These are phyloP conservation scores for Pyrenochaeta sp. DNA, from an alignment of 2,329 filamentous ascomycete genomes.

Conservation along the genomic window DNA sequence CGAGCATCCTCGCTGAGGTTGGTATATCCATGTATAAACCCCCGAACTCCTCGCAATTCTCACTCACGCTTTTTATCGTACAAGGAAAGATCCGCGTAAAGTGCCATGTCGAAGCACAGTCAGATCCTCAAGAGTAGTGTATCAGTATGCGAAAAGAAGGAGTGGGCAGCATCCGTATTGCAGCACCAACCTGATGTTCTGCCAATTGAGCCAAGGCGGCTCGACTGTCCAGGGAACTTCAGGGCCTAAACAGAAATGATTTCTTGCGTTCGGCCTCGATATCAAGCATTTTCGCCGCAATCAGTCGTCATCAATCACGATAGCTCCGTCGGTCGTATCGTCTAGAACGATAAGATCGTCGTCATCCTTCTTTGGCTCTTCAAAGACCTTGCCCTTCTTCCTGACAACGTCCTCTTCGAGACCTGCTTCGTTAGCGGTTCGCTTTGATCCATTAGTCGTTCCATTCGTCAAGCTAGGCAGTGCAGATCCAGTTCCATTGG, in stretches of 20 bases:
- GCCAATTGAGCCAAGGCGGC: neutral
- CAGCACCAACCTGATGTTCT: neutral
- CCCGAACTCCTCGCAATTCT: too few relatives aligned
- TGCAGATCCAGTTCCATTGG: constrained; percentile 17
- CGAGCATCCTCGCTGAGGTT: neutral
- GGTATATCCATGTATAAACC: too few relatives aligned
- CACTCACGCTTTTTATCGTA: too few relatives aligned
- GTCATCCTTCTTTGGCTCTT: constrained; percentile 24
- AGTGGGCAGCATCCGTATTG: too few relatives aligned
- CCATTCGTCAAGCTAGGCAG: constrained; percentile 40
- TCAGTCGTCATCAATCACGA: constrained; percentile 47
- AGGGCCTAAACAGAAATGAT: too few relatives aligned
- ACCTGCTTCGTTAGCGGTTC: constrained; percentile 52
- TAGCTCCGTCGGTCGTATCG: constrained; percentile 44
- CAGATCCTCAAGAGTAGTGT: too few relatives aligned
- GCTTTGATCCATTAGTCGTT: constrained; percentile 46
- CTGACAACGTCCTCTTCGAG: constrained; percentile 44
- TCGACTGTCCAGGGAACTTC: neutral
- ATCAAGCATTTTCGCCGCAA: too few relatives aligned
- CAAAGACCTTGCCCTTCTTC: constrained; percentile 52
- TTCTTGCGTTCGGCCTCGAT: too few relatives aligned
- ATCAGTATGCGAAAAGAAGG: too few relatives aligned
- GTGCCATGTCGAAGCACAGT: too few relatives aligned
- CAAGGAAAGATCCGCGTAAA: too few relatives aligned
- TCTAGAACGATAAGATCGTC: constrained; percentile 48